Conservation (phyloP, 1,284 basidiomycete species). For the Melampsora larici-populina region DNA sequence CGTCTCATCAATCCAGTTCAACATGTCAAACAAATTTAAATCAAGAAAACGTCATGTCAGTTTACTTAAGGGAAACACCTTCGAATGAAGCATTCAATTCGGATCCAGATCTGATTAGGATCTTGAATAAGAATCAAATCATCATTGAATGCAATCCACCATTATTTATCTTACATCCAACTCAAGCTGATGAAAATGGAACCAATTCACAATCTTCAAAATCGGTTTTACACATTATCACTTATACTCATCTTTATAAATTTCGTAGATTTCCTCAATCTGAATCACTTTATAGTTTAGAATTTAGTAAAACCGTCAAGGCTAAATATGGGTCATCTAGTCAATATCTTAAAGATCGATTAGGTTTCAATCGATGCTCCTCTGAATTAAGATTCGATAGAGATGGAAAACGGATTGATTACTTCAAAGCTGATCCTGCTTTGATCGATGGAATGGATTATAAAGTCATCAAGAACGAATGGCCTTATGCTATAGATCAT, state of each 20-base stretch:
- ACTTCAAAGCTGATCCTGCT: neutral
- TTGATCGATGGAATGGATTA: conserved; percentile 32
- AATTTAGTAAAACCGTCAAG: conserved; percentile 27
- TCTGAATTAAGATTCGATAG: neutral
- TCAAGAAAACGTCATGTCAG: conserved; percentile 1
- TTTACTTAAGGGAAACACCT: neutral
- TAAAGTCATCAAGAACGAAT: conserved; percentile 31
- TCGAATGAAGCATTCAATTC: conserved; percentile 25
- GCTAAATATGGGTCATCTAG: conserved; percentile 17
- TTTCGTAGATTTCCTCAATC: conserved; percentile 34
- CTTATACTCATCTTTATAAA: neutral
- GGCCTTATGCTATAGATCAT: conserved; percentile 28
- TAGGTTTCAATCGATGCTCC: conserved; percentile 9
- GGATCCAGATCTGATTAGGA: conserved; percentile 21
- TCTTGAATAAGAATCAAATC: conserved; percentile 24
- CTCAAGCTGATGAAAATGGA: neutral
- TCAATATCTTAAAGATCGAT: conserved; percentile 11
- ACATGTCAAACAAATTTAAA: no score
- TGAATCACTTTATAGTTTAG: conserved; percentile 22
- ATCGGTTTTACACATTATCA: conserved; percentile 22
- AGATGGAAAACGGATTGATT: neutral
- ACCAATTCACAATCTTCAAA: neutral
- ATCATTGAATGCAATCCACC: conserved; percentile 6
- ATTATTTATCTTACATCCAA: neutral
- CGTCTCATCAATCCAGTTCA: no score